A percentile compares a stretch with the other conserved stretches of the same genome.
Evolutionary conservation across 768 basidiomycete genomes (phyloP).

Genomic region (Naganishia vaughanmartiniae): DNA sequence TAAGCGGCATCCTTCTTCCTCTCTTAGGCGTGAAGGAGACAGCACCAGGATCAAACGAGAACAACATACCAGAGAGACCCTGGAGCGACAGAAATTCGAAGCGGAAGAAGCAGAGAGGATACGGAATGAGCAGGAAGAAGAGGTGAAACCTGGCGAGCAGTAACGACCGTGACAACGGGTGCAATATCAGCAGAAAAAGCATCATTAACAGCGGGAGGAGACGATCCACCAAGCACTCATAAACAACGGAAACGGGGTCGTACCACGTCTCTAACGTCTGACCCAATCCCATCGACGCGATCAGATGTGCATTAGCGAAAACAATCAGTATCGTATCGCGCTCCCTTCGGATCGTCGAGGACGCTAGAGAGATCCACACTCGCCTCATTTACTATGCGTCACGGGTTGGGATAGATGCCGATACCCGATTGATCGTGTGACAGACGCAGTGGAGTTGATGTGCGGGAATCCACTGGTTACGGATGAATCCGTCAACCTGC

Average conservation of each 20-base stretch:
- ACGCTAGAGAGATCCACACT: too few species aligned
- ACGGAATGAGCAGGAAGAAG: neutral
- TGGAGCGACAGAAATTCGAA: constrained; percentile 10
- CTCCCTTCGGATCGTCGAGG: too few species aligned
- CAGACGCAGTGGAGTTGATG: too few species aligned
- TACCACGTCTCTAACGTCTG: too few species aligned
- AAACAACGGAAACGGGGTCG: too few species aligned
- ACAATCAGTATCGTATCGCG: neutral
- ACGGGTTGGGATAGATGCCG: too few species aligned
- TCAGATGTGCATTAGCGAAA: neutral
- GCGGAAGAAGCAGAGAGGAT: constrained; percentile 6
- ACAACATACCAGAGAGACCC: neutral
- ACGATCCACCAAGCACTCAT: neutral
- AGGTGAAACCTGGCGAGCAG: neutral
- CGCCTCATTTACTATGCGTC: too few species aligned
- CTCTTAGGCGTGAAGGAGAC: constrained; percentile 9
- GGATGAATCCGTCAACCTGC: too few species aligned
- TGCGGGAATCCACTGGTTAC: too few species aligned
- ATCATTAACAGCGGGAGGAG: neutral
- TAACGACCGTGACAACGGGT: neutral
- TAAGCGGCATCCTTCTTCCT: neutral
- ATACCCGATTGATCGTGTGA: too few species aligned
- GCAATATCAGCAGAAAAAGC: neutral
- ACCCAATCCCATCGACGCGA: neutral
- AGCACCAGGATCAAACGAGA: constrained; percentile 6